Percentiles rank a stretch among this genome's conserved stretches.
These are phyloP conservation scores for Penicillium expansum DNA, from an alignment of 2,329 filamentous ascomycete genomes.

Conservation along the genomic window DNA sequence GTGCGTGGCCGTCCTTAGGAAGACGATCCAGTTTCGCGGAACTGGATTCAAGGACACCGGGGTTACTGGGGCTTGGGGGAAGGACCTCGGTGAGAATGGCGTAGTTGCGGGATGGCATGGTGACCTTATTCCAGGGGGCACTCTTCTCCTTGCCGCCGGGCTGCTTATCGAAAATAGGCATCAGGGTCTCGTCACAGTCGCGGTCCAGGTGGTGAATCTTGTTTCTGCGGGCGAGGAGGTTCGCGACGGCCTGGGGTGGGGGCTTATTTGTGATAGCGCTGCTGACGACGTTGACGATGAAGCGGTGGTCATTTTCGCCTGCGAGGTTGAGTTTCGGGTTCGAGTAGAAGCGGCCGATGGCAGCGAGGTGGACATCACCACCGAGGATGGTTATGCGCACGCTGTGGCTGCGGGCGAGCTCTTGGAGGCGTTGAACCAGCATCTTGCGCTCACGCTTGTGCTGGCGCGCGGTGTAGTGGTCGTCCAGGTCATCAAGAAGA, in stretches of 20 bases:
- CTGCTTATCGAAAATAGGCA: constrained; percentile 61
- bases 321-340: constrained; percentile 57
- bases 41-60: constrained; percentile 5
- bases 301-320: constrained; percentile 58
- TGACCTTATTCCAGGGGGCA: constrained; percentile 72
- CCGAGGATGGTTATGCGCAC: constrained; percentile 62
- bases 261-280: constrained; percentile 68
- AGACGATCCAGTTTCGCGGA: constrained; percentile 30
- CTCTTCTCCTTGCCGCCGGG: constrained; percentile 61
- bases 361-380: constrained; percentile 56
- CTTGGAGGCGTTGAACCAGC: constrained; percentile 65
- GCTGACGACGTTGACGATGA: constrained; percentile 63
- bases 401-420: constrained; percentile 54
- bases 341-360: constrained; percentile 63
- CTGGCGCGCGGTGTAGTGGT: constrained; percentile 81
- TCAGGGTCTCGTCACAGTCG: constrained; percentile 63
- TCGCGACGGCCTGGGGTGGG: constrained; percentile 63
- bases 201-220: constrained; percentile 64
- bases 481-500: constrained; percentile 63
- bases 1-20: constrained; percentile 64
- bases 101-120: constrained; percentile 71
- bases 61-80: constrained; percentile 24
- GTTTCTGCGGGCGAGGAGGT: constrained; percentile 60
- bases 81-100: constrained; percentile 59
- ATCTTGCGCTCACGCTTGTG: constrained; percentile 85